Conservation (phyloP, 2,329 filamentous ascomycete species). For the Apiospora koreana region DNA sequence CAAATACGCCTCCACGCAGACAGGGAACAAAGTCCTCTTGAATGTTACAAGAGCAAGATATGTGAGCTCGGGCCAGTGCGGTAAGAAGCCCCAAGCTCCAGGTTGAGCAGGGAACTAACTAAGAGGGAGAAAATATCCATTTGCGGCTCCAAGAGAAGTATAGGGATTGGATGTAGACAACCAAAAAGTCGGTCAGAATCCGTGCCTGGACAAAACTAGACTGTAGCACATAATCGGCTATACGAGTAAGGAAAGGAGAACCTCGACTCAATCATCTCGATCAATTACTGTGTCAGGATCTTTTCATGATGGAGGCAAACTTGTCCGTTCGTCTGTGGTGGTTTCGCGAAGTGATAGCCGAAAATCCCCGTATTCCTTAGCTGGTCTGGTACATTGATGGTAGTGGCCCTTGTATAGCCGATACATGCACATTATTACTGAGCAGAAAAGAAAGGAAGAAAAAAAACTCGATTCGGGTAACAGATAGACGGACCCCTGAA, state of each 20-base stretch:
- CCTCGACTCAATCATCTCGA: constrained; percentile 3
- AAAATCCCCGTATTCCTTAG: background rate
- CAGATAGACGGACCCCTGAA: constrained; percentile 3
- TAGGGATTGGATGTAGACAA: background rate
- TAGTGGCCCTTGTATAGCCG: background rate
- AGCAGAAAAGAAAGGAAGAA: background rate
- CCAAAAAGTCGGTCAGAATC: constrained; percentile 3
- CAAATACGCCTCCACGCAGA: background rate
- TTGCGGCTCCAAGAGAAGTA: constrained; percentile 1
- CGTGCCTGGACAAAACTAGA: background rate
- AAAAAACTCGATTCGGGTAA: constrained; percentile 6
- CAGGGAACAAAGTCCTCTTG: background rate
- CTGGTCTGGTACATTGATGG: background rate
- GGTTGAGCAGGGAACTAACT: constrained; percentile 2
- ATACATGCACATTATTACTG: background rate
- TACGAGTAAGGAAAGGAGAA: background rate
- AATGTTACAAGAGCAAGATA: constrained; percentile 4
- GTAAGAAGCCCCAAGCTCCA: background rate
- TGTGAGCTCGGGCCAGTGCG: background rate
- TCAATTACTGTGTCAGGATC: constrained; percentile 4
- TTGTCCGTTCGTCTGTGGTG: background rate
- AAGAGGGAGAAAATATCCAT: background rate
- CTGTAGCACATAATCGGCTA: background rate
- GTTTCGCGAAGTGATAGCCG: background rate
- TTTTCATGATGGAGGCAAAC: background rate